These are phyloP conservation scores for Aquanectria penicillioides DNA, from an alignment of 2,329 filamentous ascomycete species.

Conservation along the genomic window DNA sequence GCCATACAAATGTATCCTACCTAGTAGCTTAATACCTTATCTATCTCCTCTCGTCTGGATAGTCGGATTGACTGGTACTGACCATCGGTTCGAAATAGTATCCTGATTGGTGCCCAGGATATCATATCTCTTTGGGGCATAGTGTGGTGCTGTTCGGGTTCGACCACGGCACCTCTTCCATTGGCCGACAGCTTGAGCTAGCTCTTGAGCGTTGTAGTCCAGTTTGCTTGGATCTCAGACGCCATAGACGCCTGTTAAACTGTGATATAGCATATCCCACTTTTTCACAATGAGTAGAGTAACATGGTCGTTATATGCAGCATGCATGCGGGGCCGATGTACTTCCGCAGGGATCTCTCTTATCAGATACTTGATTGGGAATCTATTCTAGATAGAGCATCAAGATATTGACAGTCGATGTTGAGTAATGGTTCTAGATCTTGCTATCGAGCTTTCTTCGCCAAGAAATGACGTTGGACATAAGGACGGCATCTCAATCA, in stretches of 20 bases:
- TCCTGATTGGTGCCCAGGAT: slow-evolving; percentile 1
- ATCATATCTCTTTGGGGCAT: slow-evolving; percentile 2
- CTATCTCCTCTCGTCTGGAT: background rate
- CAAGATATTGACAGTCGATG: background rate
- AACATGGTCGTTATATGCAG: too few relatives aligned
- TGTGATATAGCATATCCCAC: too few relatives aligned
- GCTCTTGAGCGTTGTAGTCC: too few relatives aligned
- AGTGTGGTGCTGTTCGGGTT: background rate
- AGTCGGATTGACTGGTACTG: background rate
- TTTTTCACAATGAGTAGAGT: too few relatives aligned
- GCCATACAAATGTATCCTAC: background rate
- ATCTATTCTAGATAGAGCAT: background rate
- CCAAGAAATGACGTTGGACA: background rate
- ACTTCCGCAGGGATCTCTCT: background rate
- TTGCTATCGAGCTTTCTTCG: too few relatives aligned
- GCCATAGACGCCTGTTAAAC: too few relatives aligned
- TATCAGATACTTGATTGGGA: background rate
- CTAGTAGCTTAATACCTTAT: slow-evolving; percentile 8
- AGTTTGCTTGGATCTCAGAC: too few relatives aligned
- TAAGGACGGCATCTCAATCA: too few relatives aligned
- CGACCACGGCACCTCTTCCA: too few relatives aligned
- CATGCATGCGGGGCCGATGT: background rate
- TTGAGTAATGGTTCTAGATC: slow-evolving; percentile 7
- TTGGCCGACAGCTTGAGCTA: too few relatives aligned
- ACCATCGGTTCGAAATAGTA: background rate